Evolutionary conservation across 2,329 filamentous ascomycete species (phyloP), one percentile per base, ranked within the genome.

Genomic region (Trichophaea hybrida): DNA sequence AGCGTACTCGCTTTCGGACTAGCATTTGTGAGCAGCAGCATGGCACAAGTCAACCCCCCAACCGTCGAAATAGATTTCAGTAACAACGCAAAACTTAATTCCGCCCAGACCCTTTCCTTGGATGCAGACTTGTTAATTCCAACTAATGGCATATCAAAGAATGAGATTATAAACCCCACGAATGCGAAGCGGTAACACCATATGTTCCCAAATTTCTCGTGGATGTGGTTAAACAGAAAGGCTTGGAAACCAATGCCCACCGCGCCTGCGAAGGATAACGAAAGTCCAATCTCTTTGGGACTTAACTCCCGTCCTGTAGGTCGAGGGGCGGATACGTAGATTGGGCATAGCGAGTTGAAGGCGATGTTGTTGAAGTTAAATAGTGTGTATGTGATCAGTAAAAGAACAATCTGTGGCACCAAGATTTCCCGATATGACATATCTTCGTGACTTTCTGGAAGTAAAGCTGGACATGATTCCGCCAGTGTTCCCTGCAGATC

Each of bases 311-410:
- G 84, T 15, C 93, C 93, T 0, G 83, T 84, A 0, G 93, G 93
- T 0, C 82, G 77, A 0, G 79, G 72, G 0, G 85, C 82, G 58
- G 90, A 83, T 0, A 85, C 87, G 68, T 97, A 98, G 57, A 97
- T 91, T 0, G 93, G 93, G 68, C 94, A 98, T 0, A 98, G 76
- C 15, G 88, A 91, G 73, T 95, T 96, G 78, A 90, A 98, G 2
- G 88, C 89, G 65, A 96, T 88, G 71, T 97, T 97, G 62, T 86
- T 84, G 4, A 98, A 78, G 69, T 96, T 90, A 70, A 97, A 98
- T 54, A 97, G 84, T 48, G 96, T 80, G 69, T 95, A 97, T 56
- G 81, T 71, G 5, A 98, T 79, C 0, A 98, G 78, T 2, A 94
- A 75, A 10, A 96, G 71, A 0, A 89, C 95, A 24, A 65, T 48